Conservation (phyloP, 345 rosid species). For the Arabis alpina region DNA sequence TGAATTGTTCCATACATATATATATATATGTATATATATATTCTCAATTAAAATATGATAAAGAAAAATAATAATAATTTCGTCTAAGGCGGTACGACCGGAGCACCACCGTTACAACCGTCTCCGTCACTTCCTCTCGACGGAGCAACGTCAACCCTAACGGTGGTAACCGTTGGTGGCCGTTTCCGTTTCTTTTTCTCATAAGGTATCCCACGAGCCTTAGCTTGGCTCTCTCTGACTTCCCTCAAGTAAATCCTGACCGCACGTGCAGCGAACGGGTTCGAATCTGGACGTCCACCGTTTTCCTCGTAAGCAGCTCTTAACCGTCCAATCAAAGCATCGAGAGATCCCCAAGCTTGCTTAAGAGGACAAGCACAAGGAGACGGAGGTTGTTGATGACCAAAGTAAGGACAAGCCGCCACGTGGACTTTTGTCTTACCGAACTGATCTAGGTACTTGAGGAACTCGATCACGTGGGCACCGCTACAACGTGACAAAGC, state of each 20-base stretch:
- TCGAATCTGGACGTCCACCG: slow-evolving; percentile 63
- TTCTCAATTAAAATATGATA: neutral
- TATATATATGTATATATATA: slow-evolving; percentile 4
- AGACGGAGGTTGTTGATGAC: slow-evolving; percentile 63
- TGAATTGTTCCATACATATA: slow-evolving; percentile 26
- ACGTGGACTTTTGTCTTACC: slow-evolving; percentile 78
- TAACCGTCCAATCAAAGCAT: slow-evolving; percentile 76
- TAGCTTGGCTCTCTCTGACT: slow-evolving; percentile 69
- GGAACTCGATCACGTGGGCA: slow-evolving; percentile 72
- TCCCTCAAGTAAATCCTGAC: slow-evolving; percentile 72
- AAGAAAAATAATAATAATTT: neutral
- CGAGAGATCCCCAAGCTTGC: slow-evolving; percentile 83
- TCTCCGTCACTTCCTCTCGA: slow-evolving; percentile 30
- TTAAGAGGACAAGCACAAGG: slow-evolving; percentile 71
- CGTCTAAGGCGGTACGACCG: slow-evolving; percentile 33
- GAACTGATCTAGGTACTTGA: slow-evolving; percentile 72
- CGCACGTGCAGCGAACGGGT: slow-evolving; percentile 72
- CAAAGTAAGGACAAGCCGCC: slow-evolving; percentile 60
- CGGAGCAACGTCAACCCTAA: slow-evolving; percentile 37
- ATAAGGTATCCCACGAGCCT: slow-evolving; percentile 74
- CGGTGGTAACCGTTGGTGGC: slow-evolving; percentile 34
- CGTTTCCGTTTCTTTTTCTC: slow-evolving; percentile 82
- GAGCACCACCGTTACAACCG: slow-evolving; percentile 30
- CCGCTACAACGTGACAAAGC: slow-evolving; percentile 67
- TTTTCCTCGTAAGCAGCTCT: slow-evolving; percentile 79